Evolutionary conservation across 331 rosid genomes (phyloP).

Genomic region (Spiraea crenata): DNA sequence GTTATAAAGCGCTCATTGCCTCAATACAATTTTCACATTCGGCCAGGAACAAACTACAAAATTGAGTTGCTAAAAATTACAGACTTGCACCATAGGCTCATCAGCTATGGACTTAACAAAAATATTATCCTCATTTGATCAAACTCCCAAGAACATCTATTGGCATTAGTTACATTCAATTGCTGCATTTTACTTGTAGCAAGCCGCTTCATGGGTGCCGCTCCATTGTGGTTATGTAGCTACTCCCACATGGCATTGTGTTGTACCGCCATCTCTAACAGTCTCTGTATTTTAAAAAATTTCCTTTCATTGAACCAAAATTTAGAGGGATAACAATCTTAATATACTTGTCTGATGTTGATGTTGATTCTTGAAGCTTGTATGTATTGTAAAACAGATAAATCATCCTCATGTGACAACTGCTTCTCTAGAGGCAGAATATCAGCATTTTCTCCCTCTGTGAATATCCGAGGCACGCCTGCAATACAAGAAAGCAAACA

Average conservation of each 20-base stretch:
- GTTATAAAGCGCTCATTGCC: too few species aligned
- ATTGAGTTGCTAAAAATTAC: neutral
- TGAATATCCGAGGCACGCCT: conserved; percentile 94
- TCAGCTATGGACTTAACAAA: neutral
- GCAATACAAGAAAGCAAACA: conserved; percentile 30
- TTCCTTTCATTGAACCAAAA: neutral
- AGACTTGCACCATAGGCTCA: neutral
- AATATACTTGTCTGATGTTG: conserved; percentile 88
- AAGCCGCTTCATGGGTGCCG: neutral
- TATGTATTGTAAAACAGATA: conserved; percentile 62
- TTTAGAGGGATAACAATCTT: conserved; percentile 17
- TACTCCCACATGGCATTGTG: neutral
- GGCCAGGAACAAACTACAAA: neutral
- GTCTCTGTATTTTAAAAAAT: neutral
- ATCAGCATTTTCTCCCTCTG: conserved; percentile 67
- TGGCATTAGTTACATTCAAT: neutral
- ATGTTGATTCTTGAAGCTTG: conserved; percentile 85
- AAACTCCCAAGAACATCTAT: neutral
- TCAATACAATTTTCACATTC: neutral
- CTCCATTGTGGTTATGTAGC: neutral
- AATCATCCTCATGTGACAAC: conserved; percentile 54
- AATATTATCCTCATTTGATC: neutral
- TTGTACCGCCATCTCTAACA: neutral
- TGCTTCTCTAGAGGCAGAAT: conserved; percentile 49
- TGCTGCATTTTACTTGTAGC: neutral